Evolutionary conservation across 306 rosid species (phyloP).

Genomic region (Sicyos edulis): DNA sequence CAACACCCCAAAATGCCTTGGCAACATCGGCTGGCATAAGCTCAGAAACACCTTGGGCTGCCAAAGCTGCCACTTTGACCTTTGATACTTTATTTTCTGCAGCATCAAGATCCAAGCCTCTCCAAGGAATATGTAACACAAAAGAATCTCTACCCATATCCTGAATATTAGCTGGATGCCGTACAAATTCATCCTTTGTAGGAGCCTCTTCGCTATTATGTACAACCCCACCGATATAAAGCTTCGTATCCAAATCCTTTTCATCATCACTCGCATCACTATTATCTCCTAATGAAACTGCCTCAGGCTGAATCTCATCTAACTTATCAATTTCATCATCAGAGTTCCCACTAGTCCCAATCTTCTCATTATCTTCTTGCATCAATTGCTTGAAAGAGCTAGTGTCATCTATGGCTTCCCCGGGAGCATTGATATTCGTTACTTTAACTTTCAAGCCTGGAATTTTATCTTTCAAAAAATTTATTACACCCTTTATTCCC

Average conservation of each 20-base stretch:
- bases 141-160: constrained; percentile 80
- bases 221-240: constrained; percentile 81
- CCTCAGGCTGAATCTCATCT: constrained; percentile 66
- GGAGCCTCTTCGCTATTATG: constrained; percentile 70
- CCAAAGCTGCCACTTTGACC: constrained; percentile 71
- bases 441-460: constrained; percentile 90
- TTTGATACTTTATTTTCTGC: constrained; percentile 52
- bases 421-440: constrained; percentile 59
- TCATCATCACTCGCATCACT: constrained; percentile 54
- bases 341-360: constrained; percentile 48
- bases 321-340: constrained; percentile 53
- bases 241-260: constrained; percentile 79
- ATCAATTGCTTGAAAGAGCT: constrained; percentile 60
- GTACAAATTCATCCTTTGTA: constrained; percentile 61
- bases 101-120: constrained; percentile 48
- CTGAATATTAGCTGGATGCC: constrained; percentile 79
- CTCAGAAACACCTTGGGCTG: constrained; percentile 75
- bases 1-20: constrained; percentile 74
- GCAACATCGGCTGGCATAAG: constrained; percentile 96
- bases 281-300: constrained; percentile 50
- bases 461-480: constrained; percentile 85
- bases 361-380: constrained; percentile 55
- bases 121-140: constrained; percentile 59
- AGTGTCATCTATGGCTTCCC: constrained; percentile 50
- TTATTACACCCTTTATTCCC: constrained; percentile 84